These are phyloP conservation scores for Xylariaceae sp. DNA, from an alignment of 2,329 filamentous ascomycete species.

Conservation along the genomic window DNA sequence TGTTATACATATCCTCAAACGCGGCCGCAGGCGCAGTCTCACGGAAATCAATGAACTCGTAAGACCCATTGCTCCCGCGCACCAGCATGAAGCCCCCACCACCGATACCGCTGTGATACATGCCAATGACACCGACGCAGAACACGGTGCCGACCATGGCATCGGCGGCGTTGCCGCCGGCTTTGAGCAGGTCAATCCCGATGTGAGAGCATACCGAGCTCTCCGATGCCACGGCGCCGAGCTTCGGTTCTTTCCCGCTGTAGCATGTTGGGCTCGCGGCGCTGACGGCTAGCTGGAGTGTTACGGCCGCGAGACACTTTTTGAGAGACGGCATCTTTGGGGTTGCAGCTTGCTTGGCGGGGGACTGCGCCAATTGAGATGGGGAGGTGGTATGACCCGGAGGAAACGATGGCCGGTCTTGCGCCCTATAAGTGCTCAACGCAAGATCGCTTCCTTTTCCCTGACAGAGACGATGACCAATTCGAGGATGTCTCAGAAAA, in stretches of 20 bases:
- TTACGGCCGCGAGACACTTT: too few relatives aligned
- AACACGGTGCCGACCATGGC: conserved; percentile 71
- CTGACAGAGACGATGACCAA: too few relatives aligned
- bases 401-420: too few relatives aligned
- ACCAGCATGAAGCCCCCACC: conserved; percentile 91
- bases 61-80: conserved; percentile 67
- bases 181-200: conserved; percentile 59
- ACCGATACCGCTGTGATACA: conserved; percentile 80
- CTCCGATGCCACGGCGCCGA: conserved; percentile 70
- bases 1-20: conserved; percentile 76
- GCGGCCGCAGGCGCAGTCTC: conserved; percentile 80
- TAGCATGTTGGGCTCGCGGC: conserved; percentile 6
- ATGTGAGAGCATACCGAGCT: conserved; percentile 66
- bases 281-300: too few relatives aligned
- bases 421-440: too few relatives aligned
- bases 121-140: conserved; percentile 71
- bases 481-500: too few relatives aligned
- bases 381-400: too few relatives aligned
- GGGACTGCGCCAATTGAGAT: too few relatives aligned
- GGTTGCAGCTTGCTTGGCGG: too few relatives aligned
- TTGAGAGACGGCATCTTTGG: too few relatives aligned
- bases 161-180: conserved; percentile 70
- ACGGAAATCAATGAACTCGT: conserved; percentile 81
- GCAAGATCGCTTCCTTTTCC: too few relatives aligned
- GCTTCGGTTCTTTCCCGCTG: conserved; percentile 16